A percentile compares a stretch with the other conserved stretches of the same genome.
Conservation (phyloP, 1,284 basidiomycete species). For the Vanrija humicola region DNA sequence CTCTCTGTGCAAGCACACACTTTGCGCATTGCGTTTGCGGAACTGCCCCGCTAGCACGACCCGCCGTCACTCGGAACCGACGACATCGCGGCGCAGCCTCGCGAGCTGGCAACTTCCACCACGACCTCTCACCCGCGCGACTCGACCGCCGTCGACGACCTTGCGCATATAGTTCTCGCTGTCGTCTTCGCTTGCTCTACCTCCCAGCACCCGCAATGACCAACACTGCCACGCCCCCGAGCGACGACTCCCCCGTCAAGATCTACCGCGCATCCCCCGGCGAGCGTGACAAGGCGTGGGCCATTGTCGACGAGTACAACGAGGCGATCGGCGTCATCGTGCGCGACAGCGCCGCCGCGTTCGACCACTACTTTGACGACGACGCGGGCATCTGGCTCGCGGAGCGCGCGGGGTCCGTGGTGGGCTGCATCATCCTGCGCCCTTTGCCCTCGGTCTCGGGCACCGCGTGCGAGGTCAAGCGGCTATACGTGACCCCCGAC, state of each 20-base stretch:
- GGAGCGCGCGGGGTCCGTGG: background rate
- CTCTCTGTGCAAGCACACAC: too few species aligned
- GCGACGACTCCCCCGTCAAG: too few species aligned
- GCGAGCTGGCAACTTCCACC: too few species aligned
- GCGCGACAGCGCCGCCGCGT: conserved; percentile 21
- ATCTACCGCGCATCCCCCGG: background rate
- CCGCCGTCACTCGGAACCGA: too few species aligned
- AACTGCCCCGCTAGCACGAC: too few species aligned
- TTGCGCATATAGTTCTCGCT: too few species aligned
- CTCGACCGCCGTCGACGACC: too few species aligned
- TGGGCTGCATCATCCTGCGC: conserved; percentile 12
- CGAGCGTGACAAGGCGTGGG: conserved; percentile 5
- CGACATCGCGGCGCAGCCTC: too few species aligned
- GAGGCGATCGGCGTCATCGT: conserved; percentile 8
- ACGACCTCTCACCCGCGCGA: too few species aligned
- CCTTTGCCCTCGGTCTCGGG: background rate
- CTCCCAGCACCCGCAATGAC: too few species aligned
- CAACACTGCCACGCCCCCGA: background rate
- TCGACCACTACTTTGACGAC: conserved; percentile 27
- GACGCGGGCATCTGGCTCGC: conserved; percentile 26
- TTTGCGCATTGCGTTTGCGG: too few species aligned
- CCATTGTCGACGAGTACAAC: conserved; percentile 9
- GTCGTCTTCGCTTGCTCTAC: too few species aligned
- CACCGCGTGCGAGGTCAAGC: conserved; percentile 7
- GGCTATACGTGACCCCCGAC: conserved; percentile 7